A percentile compares a stretch with the other conserved stretches of the same genome.
Conservation (phyloP, 225 moss, liverwort and hornwort species). For the Pseudisothecium myosuroides region DNA sequence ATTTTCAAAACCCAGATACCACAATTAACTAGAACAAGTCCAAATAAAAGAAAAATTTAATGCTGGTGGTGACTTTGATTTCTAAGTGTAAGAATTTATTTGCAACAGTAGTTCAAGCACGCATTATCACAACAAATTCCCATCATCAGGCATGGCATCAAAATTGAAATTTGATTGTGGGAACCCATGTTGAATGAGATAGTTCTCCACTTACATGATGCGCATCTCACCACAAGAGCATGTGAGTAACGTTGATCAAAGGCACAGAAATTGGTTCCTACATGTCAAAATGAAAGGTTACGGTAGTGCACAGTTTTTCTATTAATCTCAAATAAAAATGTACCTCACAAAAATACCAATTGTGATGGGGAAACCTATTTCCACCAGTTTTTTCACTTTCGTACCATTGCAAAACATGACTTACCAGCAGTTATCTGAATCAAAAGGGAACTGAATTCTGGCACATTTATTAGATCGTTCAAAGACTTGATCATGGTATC, state of each 20-base stretch:
- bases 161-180: background rate
- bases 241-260: constrained; percentile 15
- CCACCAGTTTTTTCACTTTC: background rate
- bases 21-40: background rate
- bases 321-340: background rate
- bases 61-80: background rate
- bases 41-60: background rate
- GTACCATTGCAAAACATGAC: background rate
- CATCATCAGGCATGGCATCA: background rate
- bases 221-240: constrained; percentile 25
- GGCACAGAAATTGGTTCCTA: constrained; percentile 25
- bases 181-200: background rate
- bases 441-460: constrained; percentile 12
- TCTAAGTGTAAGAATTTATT: background rate
- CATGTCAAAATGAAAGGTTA: background rate
- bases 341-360: background rate
- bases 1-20: background rate
- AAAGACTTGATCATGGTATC: constrained; percentile 23
- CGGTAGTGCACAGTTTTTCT: background rate
- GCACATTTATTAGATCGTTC: constrained; percentile 16
- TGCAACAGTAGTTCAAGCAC: background rate
- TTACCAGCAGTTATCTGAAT: constrained; percentile 26
- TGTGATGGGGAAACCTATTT: background rate
- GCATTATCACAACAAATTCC: background rate
- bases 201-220: constrained; percentile 14